A percentile compares a stretch with the other conserved stretches of the same genome.
phyloP scores from a whole-genome alignment of 176 grass and related monocot species.

The Coix lacrymajobi region DNA sequence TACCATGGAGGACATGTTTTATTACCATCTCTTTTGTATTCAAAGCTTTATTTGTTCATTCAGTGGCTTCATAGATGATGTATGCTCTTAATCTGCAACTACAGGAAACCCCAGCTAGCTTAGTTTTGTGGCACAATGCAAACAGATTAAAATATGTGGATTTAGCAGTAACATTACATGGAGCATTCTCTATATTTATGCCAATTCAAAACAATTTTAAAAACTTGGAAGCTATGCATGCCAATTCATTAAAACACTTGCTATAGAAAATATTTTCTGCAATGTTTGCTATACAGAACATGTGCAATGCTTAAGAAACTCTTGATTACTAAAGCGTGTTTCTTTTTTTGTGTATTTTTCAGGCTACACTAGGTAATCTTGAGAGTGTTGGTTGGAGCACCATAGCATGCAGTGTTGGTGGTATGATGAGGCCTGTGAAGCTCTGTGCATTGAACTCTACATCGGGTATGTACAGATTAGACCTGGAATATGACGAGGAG shows the following conservation, averaged over 20 bases:
- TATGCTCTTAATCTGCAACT: not conserved
- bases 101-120: not conserved
- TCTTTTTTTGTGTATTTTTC: not conserved
- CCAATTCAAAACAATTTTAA: not conserved
- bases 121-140: not conserved
- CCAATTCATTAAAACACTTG: not conserved
- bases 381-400: not conserved
- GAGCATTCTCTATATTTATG: not conserved
- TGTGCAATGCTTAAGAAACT: not conserved
- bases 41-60: not conserved
- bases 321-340: not conserved
- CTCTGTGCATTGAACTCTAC: conserved; percentile 30
- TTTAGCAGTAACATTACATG: no score
- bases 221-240: not conserved
- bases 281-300: not conserved
- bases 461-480: conserved; percentile 7
- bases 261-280: not conserved
- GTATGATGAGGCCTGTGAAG: not conserved
- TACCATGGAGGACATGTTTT: not conserved
- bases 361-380: not conserved
- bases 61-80: not conserved
- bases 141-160: not conserved
- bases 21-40: not conserved
- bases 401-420: conserved; percentile 31
- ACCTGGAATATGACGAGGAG: conserved; percentile 53